Evolutionary conservation across 306 rosid genomes (phyloP), one percentile per base, ranked within the genome.

Genomic region (Sophora flavescens): DNA sequence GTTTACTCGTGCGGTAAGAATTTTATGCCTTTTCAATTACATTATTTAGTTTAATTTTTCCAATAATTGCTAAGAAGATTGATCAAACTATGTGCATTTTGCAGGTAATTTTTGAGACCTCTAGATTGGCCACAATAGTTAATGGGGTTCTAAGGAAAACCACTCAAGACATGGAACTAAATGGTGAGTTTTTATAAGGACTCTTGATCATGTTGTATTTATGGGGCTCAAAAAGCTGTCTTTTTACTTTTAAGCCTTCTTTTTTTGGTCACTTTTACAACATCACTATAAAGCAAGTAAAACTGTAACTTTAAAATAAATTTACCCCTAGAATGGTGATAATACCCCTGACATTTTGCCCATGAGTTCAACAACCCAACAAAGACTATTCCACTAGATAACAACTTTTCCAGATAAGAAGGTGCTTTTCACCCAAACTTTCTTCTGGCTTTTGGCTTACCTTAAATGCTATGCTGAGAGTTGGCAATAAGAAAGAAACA

Each of bases 21-120:
- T 56, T 63, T 14, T 39, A 10, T 52, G 32, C 41, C 6, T 39
- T 73, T 47, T 47, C 9, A 39, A 33, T 79, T 15, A 44, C 59
- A 50, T 45, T 28, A 63, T 79, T 69, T 28, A 50, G 13, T 36
- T 68, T 76, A 17, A 9, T 6, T 68, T 16, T 68, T 68, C 6
- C 42, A 57, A 36, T 70, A 1, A 28, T 54, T 74, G 2, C 6
- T 9, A 12, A 51, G 16, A 68, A 18, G 39, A 50, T 48, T 77
- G 22, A 63, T 82, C 10, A 13, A 22, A 12, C 32, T 54, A 61
- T 68, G 16, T 41, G 7, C 60, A 26, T 35, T 26, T 72, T 84
- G 81, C 88, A 96, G 99, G 98, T 92, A 63, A 93, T 96, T 58
- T 88, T 91, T 80, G 99, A 96, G 93, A 91, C 99, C 80, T 91